Evolutionary conservation across 805 yeast genomes (phyloP), one percentile per base, ranked within the genome.

Genomic region (Zygoascus bituminiphila): DNA sequence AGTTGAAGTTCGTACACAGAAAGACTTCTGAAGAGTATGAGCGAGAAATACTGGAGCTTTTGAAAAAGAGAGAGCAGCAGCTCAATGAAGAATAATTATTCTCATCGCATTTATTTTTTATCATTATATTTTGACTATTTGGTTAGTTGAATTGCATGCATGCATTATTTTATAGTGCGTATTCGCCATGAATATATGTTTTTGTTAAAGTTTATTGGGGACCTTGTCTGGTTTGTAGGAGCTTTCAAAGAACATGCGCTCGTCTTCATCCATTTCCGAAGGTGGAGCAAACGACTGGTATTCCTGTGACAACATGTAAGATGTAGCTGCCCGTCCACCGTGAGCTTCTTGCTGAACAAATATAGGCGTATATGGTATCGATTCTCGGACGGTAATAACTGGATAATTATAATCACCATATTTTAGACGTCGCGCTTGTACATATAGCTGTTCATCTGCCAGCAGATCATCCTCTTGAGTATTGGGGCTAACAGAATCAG

Each of bases 381-480:
- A 48, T 21, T 56, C 62, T 20, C 64, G 53, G 25, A 63, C 71
- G 0, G 69, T 65, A 23, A 67, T 60, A 2, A 68, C 73, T 0
- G 74, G 73, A 48, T 65, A 70, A 48, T 70, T 67, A 53, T 66
- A 70, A 47, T 70, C 75, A 2, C 75, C 75, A 45, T 57, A 70
- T 37, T 49, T 50, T 26, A 62, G 52, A 4, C 51, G 48, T 20
- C 62, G 45, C 5, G 74, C 74, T 39, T 55, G 54, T 7, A 23
- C 48, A 46, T 63, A 70, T 29, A 69, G 29, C 6, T 40, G 50
- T 33, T 69, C 73, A 21, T 65, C 70, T 0, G 46, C 51, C 35
- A 21, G 12, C 5, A 44, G 19, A 23, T 37, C 33, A 15, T 37
- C 42, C 7, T 44, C 47, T 25, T n/a, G n/a, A 20, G 14, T 17